phyloP scores from a whole-genome alignment of 495 filamentous ascomycete genomes.

The Aspergillus egyptiacus region DNA sequence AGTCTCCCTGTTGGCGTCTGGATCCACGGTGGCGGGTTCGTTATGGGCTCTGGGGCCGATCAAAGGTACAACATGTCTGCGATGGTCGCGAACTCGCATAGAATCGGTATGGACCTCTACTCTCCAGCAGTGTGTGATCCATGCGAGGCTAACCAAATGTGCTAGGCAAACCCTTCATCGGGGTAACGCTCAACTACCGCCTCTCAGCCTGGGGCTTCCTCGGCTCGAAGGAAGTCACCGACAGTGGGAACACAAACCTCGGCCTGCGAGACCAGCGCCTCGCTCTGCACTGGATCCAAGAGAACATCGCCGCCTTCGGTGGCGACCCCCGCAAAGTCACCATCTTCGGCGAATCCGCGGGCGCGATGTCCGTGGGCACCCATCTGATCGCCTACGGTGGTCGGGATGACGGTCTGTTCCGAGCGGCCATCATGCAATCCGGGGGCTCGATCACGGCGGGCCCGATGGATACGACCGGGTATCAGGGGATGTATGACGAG shows the following conservation, averaged over 20 bases:
- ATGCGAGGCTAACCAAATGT: background rate
- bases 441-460: slow-evolving; percentile 4
- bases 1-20: slow-evolving; percentile 48
- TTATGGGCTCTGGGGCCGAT: slow-evolving; percentile 40
- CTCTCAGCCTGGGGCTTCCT: slow-evolving; percentile 52
- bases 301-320: slow-evolving; percentile 51
- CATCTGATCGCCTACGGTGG: slow-evolving; percentile 12
- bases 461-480: slow-evolving; percentile 3
- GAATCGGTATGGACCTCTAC: slow-evolving; percentile 29
- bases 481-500: slow-evolving; percentile 8
- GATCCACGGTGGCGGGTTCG: slow-evolving; percentile 58
- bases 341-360: slow-evolving; percentile 55
- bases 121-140: no score
- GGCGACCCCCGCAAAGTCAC: slow-evolving; percentile 56
- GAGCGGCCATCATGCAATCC: slow-evolving; percentile 1
- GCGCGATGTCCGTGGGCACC: slow-evolving; percentile 9
- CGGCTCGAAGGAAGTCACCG: slow-evolving; percentile 24
- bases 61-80: slow-evolving; percentile 49
- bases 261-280: slow-evolving; percentile 54
- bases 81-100: slow-evolving; percentile 42
- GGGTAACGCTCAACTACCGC: slow-evolving; percentile 56
- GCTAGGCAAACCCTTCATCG: slow-evolving; percentile 50
- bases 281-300: slow-evolving; percentile 56
- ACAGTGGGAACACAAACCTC: slow-evolving; percentile 48
- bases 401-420: slow-evolving; percentile 10